These are phyloP conservation scores for Phenoliferia sp. DNA, from an alignment of 1,284 basidiomycete genomes.

Conservation along the genomic window DNA sequence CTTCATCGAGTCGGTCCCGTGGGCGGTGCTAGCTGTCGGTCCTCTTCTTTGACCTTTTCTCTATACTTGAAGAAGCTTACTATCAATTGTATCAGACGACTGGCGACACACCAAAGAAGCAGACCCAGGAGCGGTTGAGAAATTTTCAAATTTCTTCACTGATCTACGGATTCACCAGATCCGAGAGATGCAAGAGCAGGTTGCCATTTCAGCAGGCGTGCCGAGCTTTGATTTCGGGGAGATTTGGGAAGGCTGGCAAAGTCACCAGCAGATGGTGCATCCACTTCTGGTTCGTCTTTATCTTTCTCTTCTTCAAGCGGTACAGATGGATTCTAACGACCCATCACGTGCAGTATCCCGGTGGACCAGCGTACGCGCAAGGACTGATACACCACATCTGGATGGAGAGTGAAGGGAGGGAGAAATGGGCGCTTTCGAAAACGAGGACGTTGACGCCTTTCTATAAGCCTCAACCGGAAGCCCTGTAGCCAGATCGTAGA, in stretches of 20 bases:
- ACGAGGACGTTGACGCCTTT: slow-evolving; percentile 12
- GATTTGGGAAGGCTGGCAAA: slow-evolving; percentile 37
- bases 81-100: slow-evolving; percentile 24
- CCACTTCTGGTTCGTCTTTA: slow-evolving; percentile 27
- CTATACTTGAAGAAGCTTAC: not conserved
- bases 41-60: not conserved
- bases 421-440: slow-evolving; percentile 22
- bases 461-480: not conserved
- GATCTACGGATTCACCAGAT: slow-evolving; percentile 36
- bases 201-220: slow-evolving; percentile 27
- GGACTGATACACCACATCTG: slow-evolving; percentile 35
- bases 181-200: slow-evolving; percentile 34
- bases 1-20: slow-evolving; percentile 36
- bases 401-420: slow-evolving; percentile 32
- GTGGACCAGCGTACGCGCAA: slow-evolving; percentile 32
- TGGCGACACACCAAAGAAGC: slow-evolving; percentile 23
- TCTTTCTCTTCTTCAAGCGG: not conserved
- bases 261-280: slow-evolving; percentile 33
- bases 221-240: slow-evolving; percentile 35
- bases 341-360: slow-evolving; percentile 25
- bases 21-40: slow-evolving; percentile 26
- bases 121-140: slow-evolving; percentile 8
- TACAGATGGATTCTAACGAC: not conserved
- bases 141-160: slow-evolving; percentile 37
- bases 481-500: not conserved